Evolutionary conservation across 345 rosid genomes (phyloP).

Genomic region (Eucalyptus pauciflora): DNA sequence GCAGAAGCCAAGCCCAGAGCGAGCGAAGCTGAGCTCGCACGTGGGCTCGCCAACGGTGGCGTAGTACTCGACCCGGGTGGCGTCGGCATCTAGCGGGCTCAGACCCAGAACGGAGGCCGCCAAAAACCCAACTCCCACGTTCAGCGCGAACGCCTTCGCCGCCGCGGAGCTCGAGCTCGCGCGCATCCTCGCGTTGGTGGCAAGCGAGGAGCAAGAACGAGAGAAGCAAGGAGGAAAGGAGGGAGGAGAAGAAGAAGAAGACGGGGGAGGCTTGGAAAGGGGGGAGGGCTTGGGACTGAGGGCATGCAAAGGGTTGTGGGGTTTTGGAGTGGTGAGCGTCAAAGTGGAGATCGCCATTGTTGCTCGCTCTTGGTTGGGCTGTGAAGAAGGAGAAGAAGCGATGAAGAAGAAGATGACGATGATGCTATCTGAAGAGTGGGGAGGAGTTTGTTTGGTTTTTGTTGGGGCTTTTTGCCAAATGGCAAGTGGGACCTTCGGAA

Average conservation of each 20-base stretch:
- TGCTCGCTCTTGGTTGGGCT: not conserved
- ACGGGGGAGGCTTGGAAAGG: not conserved
- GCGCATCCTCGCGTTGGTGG: not conserved
- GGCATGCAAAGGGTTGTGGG: not conserved
- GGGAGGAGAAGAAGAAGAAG: not conserved
- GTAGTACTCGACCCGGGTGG: constrained; percentile 78
- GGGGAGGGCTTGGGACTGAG: not conserved
- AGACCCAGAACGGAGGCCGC: constrained; percentile 56
- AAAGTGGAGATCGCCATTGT: constrained; percentile 9
- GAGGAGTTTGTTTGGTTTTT: not conserved
- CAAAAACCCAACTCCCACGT: constrained; percentile 54
- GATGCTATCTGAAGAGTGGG: not conserved
- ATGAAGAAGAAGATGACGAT: not conserved
- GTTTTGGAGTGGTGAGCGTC: not conserved
- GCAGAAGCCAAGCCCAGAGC: constrained; percentile 85
- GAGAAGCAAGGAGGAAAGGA: not conserved
- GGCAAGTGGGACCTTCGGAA: not conserved
- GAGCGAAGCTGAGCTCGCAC: constrained; percentile 55
- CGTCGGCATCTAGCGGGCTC: constrained; percentile 66
- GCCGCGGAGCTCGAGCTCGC: not conserved
- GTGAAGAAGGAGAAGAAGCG: not conserved
- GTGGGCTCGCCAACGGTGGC: constrained; percentile 81
- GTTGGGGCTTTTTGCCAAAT: not conserved
- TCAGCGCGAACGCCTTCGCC: constrained; percentile 14
- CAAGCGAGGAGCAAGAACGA: constrained; percentile 9